Evolutionary conservation across 2,329 filamentous ascomycete genomes (phyloP), one percentile per base, ranked within the genome.

Genomic region (Alternaria alternata): DNA sequence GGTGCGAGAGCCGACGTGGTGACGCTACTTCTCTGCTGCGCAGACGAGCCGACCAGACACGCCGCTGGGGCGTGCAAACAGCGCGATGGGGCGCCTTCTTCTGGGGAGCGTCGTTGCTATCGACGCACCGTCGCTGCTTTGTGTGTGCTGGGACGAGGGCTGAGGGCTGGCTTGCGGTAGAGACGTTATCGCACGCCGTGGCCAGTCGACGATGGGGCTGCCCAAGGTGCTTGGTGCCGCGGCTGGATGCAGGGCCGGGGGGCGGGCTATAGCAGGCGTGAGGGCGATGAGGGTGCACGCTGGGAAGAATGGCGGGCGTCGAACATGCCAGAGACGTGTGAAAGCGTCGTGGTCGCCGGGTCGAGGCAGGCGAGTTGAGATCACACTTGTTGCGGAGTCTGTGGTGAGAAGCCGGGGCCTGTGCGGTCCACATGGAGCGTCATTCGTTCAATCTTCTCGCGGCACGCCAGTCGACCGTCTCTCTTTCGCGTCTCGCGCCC

Each of bases 131-230:
- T 24, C 14, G 28, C 26, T n/a, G 46, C 46, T 16, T 18, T 49
- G 53, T 56, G 62, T 30, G 62, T 57, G 61, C 43, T 54, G 61
- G 28, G 70, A 68, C 62, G 64, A 41, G 36, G 39, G n/a, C 18
- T 20, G 36, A n/a, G 36, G 48, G 28, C 57, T 64, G 28, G 8
- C 9, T 9, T 9, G 11, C 51, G 65, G 53, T 53, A 32, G 57
- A 59, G 66, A 59, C 65, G 70, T 63, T 74, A 68, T 75, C 68
- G 68, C 65, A 63, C 59, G 65, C 62, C 62, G 59, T 51, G 57
- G 61, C 63, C 56, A 58, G 64, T 67, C 62, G 26, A 53, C 28
- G 18, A 41, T 65, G 65, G 59, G 62, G 73, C 67, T 64, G 70
- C 67, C 39, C 66, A 65, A 54, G 64, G 61, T 64, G 68, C 65